Conservation (phyloP, 371 early-diverging fungal species). For the Syncephalastrum monosporum region DNA sequence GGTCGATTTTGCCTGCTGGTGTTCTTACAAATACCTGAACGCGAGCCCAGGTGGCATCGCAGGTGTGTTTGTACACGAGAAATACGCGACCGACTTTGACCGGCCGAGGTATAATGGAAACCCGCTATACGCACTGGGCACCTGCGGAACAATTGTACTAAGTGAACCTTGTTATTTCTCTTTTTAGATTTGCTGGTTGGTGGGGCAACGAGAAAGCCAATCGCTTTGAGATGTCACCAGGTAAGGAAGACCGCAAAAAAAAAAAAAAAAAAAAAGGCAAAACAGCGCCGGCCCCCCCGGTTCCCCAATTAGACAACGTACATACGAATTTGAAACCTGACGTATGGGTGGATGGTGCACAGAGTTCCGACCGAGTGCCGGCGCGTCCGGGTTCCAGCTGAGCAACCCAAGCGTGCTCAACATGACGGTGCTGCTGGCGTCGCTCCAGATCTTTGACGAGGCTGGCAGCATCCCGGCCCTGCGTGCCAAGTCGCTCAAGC, state of each 20-base stretch:
- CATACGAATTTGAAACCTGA: neutral
- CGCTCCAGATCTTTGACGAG: slow-evolving; percentile 77
- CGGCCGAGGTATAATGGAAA: slow-evolving; percentile 41
- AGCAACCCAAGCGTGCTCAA: slow-evolving; percentile 88
- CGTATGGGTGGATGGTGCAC: neutral
- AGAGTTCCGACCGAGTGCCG: slow-evolving; percentile 74
- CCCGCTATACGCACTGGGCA: neutral
- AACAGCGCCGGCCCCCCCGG: neutral
- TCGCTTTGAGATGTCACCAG: slow-evolving; percentile 81
- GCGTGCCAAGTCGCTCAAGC: slow-evolving; percentile 67
- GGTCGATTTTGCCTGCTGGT: slow-evolving; percentile 98
- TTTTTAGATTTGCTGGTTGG: slow-evolving; percentile 86
- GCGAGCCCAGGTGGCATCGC: slow-evolving; percentile 95
- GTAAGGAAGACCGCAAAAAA: slow-evolving; percentile 36
- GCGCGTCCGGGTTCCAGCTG: slow-evolving; percentile 84
- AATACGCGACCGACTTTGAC: slow-evolving; percentile 55
- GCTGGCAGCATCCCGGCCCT: slow-evolving; percentile 67
- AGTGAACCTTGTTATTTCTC: slow-evolving; percentile 5
- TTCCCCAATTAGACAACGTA: neutral
- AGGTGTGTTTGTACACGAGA: slow-evolving; percentile 84
- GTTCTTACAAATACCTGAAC: slow-evolving; percentile 97
- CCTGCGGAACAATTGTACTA: neutral
- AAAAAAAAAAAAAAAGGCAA: too few species aligned
- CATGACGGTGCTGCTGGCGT: slow-evolving; percentile 69
- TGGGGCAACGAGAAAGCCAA: slow-evolving; percentile 86